Evolutionary conservation across 2,329 filamentous ascomycete genomes (phyloP), one percentile per base, ranked within the genome.

Genomic region (Drechslerella coelobrocha): DNA sequence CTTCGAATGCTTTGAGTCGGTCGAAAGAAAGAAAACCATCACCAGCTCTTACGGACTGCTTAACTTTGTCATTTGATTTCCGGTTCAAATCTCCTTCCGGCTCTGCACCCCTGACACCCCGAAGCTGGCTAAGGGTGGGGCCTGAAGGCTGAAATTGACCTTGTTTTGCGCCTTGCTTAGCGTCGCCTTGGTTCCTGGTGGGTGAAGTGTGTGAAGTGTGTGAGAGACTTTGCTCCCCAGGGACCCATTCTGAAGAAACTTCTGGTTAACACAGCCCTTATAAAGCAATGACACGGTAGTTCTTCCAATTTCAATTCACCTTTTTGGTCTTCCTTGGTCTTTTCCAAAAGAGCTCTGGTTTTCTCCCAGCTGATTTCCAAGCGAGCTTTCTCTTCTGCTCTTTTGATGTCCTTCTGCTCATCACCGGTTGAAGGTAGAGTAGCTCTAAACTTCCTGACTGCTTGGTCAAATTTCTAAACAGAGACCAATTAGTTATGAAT

Each of bases 331-430:
- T 10, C 10, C 24, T 45, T 19, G 54, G 34, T 39, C 7, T 17
- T 54, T 7, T 34, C 19, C 27, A 29, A 34, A n/a, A 51, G 26
- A 6, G n/a, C 27, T 14, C 12, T 23, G 8, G 31, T 51, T 23
- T 68, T 68, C 5, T 61, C 31, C 56, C 56, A 56, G 8, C 23
- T 41, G 2, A 61, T 31, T n/a, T 52, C 39, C n/a, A 61, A 21
- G 23, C 45, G 17, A 10, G 57, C 39, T 19, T 43, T 60, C 5
- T 55, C 41, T 14, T 27, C 2, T n/a, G 31, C 21, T n/a, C n/a
- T 26, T 1, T 10, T 29, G 8, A 10, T 26, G 43, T n/a, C 19
- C 39, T 9, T 34, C 17, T 14, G n/a, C 10, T 17, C 9, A 48
- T 68, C 14, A 10, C 14, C 31, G 19, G 26, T 19, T 12, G 14